A percentile compares a stretch with the other conserved stretches of the same genome.
Evolutionary conservation across 768 basidiomycete genomes (phyloP).

Genomic region (Mycena galopus): DNA sequence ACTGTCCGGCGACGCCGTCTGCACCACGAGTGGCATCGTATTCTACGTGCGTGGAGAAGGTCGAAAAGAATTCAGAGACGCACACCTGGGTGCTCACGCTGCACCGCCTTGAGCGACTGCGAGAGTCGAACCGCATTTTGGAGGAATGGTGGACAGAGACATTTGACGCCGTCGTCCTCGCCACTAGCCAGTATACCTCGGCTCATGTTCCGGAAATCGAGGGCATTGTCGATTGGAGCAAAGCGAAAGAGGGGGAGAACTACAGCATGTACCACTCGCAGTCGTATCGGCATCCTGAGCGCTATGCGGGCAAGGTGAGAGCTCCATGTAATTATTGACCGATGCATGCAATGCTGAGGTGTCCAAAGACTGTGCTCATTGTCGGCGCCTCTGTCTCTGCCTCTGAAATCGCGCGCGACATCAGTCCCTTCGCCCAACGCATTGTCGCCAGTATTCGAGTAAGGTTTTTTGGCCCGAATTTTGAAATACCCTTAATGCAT

Average conservation of each 20-base stretch:
- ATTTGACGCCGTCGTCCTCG: conserved; percentile 28
- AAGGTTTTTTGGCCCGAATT: neutral
- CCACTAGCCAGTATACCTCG: conserved; percentile 10
- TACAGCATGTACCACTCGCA: conserved; percentile 27
- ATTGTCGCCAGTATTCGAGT: conserved; percentile 38
- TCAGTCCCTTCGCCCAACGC: conserved; percentile 30
- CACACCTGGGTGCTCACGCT: conserved; percentile 30
- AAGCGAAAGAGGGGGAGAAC: conserved; percentile 12
- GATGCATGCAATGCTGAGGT: neutral
- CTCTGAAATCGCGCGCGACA: conserved; percentile 40
- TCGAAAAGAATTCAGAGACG: conserved; percentile 14
- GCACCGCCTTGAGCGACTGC: conserved; percentile 21
- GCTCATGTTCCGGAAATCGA: conserved; percentile 29
- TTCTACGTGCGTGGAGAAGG: conserved; percentile 26
- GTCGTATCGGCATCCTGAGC: conserved; percentile 25
- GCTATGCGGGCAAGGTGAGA: conserved; percentile 38
- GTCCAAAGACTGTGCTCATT: conserved; percentile 31
- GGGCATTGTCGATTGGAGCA: conserved; percentile 32
- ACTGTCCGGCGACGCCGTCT: conserved; percentile 3
- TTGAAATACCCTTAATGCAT: conserved; percentile 10
- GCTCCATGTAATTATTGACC: neutral
- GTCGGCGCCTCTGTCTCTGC: conserved; percentile 36
- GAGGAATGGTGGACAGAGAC: conserved; percentile 31
- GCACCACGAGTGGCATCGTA: conserved; percentile 17
- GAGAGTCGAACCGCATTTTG: conserved; percentile 20